phyloP scores from a whole-genome alignment of 192 early-diverging fungal genomes.

The Podila clonocystis region DNA sequence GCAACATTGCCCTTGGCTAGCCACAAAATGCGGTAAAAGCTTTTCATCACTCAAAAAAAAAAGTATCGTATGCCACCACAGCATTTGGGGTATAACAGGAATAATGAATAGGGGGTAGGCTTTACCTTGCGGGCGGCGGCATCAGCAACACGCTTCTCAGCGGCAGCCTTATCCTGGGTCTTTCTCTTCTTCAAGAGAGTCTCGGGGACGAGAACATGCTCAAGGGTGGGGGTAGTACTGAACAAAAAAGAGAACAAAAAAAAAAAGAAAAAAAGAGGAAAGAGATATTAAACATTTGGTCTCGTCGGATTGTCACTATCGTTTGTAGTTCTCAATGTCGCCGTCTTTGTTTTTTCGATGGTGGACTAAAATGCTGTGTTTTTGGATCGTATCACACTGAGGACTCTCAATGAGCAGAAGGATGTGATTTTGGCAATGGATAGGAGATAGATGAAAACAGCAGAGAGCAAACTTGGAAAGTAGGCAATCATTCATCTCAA shows the following conservation, averaged over 20 bases:
- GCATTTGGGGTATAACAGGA: slow-evolving; percentile 78
- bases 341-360: too few species aligned
- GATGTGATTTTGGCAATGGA: too few species aligned
- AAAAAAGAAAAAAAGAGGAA: slow-evolving; percentile 7
- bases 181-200: slow-evolving; percentile 90
- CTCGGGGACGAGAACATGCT: slow-evolving; percentile 82
- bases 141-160: slow-evolving; percentile 64
- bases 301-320: slow-evolving; percentile 8
- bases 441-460: too few species aligned
- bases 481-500: too few species aligned
- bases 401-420: too few species aligned
- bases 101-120: slow-evolving; percentile 62
- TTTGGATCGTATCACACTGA: too few species aligned
- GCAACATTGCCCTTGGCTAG: too few species aligned
- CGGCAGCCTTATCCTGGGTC: slow-evolving; percentile 76
- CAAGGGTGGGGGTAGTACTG: slow-evolving; percentile 64
- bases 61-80: neutral
- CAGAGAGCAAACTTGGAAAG: too few species aligned
- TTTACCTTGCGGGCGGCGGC: slow-evolving; percentile 64
- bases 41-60: slow-evolving; percentile 10
- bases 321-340: too few species aligned
- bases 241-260: neutral
- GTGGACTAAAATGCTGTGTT: too few species aligned
- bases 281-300: neutral
- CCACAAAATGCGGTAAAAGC: too few species aligned